phyloP scores from a whole-genome alignment of 345 rosid genomes.

The Euphorbia peplus region DNA sequence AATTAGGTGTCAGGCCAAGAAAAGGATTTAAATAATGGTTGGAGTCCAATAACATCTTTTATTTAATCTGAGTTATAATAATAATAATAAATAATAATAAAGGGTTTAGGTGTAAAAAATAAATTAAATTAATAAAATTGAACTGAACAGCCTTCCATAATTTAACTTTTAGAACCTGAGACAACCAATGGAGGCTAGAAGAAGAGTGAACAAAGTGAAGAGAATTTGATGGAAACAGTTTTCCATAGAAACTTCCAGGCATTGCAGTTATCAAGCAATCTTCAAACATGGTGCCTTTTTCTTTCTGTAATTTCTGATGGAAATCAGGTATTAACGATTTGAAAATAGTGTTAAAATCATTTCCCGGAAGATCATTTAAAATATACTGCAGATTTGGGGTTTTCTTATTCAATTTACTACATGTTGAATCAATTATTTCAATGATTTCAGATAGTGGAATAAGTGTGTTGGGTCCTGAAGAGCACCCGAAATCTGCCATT shows the following conservation, averaged over 20 bases:
- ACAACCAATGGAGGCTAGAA: not conserved
- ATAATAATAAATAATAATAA: no score
- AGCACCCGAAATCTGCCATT: constrained; percentile 33
- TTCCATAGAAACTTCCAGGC: not conserved
- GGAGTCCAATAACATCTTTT: no score
- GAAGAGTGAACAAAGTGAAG: constrained; percentile 6
- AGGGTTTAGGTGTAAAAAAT: no score
- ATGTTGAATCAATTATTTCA: not conserved
- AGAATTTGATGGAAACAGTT: not conserved
- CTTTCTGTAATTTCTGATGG: not conserved
- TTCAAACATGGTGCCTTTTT: not conserved
- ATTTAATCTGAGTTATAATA: no score
- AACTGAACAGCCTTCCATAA: no score
- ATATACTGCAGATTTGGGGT: not conserved
- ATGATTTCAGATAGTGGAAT: constrained; percentile 7
- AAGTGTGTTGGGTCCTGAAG: constrained; percentile 47
- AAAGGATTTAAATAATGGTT: no score
- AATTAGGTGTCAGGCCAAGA: no score
- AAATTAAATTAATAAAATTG: no score
- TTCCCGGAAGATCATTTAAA: constrained; percentile 43
- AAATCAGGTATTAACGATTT: not conserved
- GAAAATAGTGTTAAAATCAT: constrained; percentile 29
- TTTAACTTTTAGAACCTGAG: constrained; percentile 35
- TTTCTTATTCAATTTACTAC: not conserved
- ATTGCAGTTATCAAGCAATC: not conserved